These are phyloP conservation scores for Bathelium albidoporum DNA, from an alignment of 495 filamentous ascomycete species.

Conservation along the genomic window DNA sequence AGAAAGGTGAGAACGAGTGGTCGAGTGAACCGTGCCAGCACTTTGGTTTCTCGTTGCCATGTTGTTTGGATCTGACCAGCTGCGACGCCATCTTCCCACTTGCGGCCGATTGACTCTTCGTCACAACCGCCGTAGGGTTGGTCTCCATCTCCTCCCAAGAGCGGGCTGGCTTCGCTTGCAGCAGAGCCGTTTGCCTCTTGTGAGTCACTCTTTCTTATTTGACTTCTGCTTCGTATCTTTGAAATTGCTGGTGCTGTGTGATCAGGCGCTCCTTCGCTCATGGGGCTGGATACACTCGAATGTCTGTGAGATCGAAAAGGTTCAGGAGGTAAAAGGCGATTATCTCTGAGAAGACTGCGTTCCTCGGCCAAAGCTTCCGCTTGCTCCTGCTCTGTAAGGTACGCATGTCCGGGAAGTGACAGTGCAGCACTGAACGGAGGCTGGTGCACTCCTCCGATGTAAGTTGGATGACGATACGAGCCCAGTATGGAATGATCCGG, in stretches of 20 bases:
- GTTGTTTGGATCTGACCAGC: constrained; percentile 68
- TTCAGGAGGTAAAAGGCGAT: constrained; percentile 59
- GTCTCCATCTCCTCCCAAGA: constrained; percentile 33
- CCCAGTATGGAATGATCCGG: constrained; percentile 47
- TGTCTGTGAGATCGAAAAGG: constrained; percentile 29
- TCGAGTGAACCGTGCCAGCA: constrained; percentile 47
- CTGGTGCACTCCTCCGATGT: constrained; percentile 31
- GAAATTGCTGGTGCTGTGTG: not conserved
- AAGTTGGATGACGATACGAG: constrained; percentile 58
- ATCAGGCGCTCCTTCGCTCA: constrained; percentile 20
- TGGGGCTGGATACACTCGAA: constrained; percentile 7
- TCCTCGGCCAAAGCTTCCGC: constrained; percentile 60
- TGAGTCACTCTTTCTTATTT: constrained; percentile 20
- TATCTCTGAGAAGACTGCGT: constrained; percentile 64
- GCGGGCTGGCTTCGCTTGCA: constrained; percentile 40
- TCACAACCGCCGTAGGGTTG: constrained; percentile 14
- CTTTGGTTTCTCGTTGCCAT: constrained; percentile 70
- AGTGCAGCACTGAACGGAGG: constrained; percentile 29
- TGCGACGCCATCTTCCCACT: constrained; percentile 72
- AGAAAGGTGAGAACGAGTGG: constrained; percentile 60
- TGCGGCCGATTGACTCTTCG: constrained; percentile 33
- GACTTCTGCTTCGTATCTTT: not conserved
- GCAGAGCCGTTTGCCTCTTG: constrained; percentile 11
- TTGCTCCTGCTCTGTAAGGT: constrained; percentile 50
- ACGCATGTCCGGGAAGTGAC: constrained; percentile 37